Evolutionary conservation across 192 early-diverging fungal genomes (phyloP).

Genomic region (Geosiphon pyriformis): DNA sequence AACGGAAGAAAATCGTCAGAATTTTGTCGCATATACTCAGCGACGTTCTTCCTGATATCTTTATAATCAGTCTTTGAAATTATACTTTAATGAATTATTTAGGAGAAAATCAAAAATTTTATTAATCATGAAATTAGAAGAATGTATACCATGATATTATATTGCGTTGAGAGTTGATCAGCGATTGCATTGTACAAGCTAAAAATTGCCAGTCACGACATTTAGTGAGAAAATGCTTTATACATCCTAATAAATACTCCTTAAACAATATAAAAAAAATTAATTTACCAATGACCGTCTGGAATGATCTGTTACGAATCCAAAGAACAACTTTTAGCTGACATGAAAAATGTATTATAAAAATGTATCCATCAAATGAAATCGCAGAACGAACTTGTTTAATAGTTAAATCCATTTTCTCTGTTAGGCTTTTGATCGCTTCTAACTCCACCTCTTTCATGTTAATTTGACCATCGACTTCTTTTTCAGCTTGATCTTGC

Average conservation of each 20-base stretch:
- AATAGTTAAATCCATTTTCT: conserved; percentile 53
- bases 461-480: conserved; percentile 72
- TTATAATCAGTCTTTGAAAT: conserved; percentile 41
- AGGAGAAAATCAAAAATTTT: background rate
- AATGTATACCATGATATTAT: conserved; percentile 38
- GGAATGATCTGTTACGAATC: conserved; percentile 52
- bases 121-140: background rate
- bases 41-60: conserved; percentile 66
- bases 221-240: background rate
- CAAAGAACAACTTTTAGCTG: background rate
- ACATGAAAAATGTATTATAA: background rate
- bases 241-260: background rate
- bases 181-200: conserved; percentile 85
- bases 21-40: conserved; percentile 73
- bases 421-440: conserved; percentile 57
- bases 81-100: background rate
- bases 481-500: conserved; percentile 67
- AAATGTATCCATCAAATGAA: background rate
- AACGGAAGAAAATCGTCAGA: conserved; percentile 91
- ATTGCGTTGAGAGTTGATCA: conserved; percentile 64
- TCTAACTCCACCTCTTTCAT: conserved; percentile 65
- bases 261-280: background rate
- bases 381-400: conserved; percentile 45
- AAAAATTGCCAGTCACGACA: background rate
- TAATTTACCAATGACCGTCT: conserved; percentile 84